A percentile compares a stretch with the other conserved stretches of the same genome.
phyloP scores from a whole-genome alignment of 192 early-diverging fungal genomes.

The Rhizoclosmatium sp. region DNA sequence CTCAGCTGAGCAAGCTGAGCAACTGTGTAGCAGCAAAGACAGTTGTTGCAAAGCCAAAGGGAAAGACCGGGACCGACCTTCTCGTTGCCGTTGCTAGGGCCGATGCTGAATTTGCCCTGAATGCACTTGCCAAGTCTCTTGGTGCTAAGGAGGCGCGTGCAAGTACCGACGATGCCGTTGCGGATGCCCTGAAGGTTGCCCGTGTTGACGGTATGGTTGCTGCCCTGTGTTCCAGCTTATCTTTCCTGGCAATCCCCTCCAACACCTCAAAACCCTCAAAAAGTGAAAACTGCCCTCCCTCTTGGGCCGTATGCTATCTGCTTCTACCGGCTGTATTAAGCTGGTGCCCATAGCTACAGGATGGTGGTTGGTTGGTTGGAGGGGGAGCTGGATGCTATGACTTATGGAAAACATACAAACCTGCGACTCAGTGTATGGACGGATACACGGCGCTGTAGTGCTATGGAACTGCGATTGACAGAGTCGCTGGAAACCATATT shows the following conservation, averaged over 20 bases:
- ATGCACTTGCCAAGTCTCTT: slow-evolving; percentile 41
- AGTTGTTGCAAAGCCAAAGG: slow-evolving; percentile 84
- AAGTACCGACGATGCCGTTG: slow-evolving; percentile 73
- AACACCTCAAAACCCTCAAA: neutral
- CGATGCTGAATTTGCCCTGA: slow-evolving; percentile 50
- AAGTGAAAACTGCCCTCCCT: neutral
- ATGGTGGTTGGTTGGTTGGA: too few relatives aligned
- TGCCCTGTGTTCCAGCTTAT: neutral
- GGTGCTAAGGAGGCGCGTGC: slow-evolving; percentile 70
- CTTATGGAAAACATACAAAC: too few relatives aligned
- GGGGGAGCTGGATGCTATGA: too few relatives aligned
- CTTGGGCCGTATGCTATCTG: too few relatives aligned
- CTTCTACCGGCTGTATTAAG: too few relatives aligned
- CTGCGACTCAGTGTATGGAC: too few relatives aligned
- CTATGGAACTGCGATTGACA: too few relatives aligned
- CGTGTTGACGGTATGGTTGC: slow-evolving; percentile 68
- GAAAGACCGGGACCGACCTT: slow-evolving; percentile 51
- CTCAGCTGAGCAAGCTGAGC: neutral
- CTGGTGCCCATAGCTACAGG: too few relatives aligned
- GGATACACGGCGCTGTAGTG: too few relatives aligned
- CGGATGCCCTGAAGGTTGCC: slow-evolving; percentile 54
- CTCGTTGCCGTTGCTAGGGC: slow-evolving; percentile 71
- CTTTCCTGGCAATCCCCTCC: neutral
- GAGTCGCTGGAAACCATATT: too few relatives aligned
- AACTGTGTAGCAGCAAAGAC: slow-evolving; percentile 66